Percentiles rank a stretch among this genome's conserved stretches.
Evolutionary conservation across 2,329 filamentous ascomycete species (phyloP).

Genomic region (Colletotrichum sp.): DNA sequence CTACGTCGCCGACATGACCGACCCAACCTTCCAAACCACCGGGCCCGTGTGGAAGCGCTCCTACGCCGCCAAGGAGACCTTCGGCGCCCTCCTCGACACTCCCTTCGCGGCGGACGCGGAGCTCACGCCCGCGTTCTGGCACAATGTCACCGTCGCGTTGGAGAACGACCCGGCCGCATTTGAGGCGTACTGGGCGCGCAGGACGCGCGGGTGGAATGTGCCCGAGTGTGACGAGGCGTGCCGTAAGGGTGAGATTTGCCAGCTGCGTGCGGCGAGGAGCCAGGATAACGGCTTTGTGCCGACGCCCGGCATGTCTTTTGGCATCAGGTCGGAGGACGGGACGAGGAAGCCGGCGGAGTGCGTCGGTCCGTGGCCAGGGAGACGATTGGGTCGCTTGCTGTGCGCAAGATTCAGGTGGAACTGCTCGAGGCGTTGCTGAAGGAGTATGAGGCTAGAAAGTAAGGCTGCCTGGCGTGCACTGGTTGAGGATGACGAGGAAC

Average conservation of each 20-base stretch:
- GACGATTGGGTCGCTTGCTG: not conserved
- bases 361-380: not conserved
- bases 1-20: not conserved
- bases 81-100: not conserved
- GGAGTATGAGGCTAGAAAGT: not conserved
- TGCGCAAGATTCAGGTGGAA: not conserved
- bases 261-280: not conserved
- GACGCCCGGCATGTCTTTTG: not conserved
- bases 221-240: not conserved
- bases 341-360: not conserved
- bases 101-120: not conserved
- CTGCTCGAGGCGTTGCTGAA: not conserved
- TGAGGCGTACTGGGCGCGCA: not conserved
- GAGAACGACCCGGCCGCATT: not conserved
- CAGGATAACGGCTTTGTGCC: not conserved
- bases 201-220: not conserved
- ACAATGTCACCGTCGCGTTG: not conserved
- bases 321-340: not conserved
- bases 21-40: not conserved
- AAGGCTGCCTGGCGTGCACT: not conserved
- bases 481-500: no score
- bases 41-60: rapidly evolving
- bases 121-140: not conserved
- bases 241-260: not conserved
- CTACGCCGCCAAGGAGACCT: not conserved